Percentiles rank a stretch among this genome's conserved stretches.
Conservation (phyloP, 345 rosid species). For the Melastoma malabathricum region DNA sequence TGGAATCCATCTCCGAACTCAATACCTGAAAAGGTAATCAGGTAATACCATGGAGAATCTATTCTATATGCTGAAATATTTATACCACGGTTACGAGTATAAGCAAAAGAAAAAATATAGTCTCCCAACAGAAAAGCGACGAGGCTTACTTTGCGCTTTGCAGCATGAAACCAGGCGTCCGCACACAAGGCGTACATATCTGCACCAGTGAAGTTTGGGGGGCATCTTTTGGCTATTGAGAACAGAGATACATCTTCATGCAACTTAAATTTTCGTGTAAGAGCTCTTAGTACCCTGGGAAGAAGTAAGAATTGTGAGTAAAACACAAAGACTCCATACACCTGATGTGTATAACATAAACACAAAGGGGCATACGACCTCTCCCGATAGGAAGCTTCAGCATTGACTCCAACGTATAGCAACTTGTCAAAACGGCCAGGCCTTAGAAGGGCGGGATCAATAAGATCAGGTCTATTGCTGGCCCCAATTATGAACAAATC, state of each 20-base stretch:
- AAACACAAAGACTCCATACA: not conserved
- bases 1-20: conserved; percentile 25
- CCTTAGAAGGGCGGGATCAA: conserved; percentile 91
- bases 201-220: conserved; percentile 80
- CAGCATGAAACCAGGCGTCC: conserved; percentile 99
- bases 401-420: conserved; percentile 83
- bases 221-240: conserved; percentile 74
- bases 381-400: conserved; percentile 80
- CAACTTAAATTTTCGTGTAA: conserved; percentile 82
- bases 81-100: not conserved
- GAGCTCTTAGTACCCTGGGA: conserved; percentile 80
- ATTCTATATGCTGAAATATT: not conserved
- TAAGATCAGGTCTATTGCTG: conserved; percentile 93
- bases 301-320: not conserved
- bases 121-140: not conserved
- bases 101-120: too few relatives aligned
- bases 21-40: conserved; percentile 31
- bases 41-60: not conserved
- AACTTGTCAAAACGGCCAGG: conserved; percentile 97
- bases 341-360: not conserved
- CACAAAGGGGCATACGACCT: conserved; percentile 28
- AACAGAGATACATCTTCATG: conserved; percentile 71
- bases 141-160: conserved; percentile 62
- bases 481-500: conserved; percentile 96
- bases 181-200: conserved; percentile 98